A percentile compares a stretch with the other conserved stretches of the same genome.
These are phyloP conservation scores for Gossypium australe DNA, from an alignment of 345 rosid species.

Conservation along the genomic window DNA sequence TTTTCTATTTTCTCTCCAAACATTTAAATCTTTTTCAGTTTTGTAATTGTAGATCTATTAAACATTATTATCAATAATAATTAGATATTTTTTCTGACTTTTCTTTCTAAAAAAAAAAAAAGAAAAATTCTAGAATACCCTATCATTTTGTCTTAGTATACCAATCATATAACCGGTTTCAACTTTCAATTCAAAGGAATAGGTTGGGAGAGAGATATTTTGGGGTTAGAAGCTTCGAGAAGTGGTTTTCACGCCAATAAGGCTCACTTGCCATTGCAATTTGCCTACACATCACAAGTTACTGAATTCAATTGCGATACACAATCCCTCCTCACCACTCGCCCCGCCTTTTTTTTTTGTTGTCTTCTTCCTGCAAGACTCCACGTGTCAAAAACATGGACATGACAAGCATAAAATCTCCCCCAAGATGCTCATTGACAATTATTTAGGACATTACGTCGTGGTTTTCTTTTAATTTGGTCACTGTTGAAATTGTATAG, in stretches of 20 bases:
- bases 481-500: neutral
- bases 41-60: too few relatives aligned
- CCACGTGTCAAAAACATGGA: neutral
- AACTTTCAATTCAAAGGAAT: neutral
- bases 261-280: neutral
- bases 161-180: neutral
- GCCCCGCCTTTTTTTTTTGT: neutral
- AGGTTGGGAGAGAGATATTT: neutral
- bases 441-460: neutral
- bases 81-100: too few relatives aligned
- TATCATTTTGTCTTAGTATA: too few relatives aligned
- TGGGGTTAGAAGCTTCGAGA: neutral
- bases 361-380: neutral
- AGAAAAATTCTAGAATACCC: too few relatives aligned
- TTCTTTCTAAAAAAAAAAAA: too few relatives aligned
- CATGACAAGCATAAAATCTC: neutral
- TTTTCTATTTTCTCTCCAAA: too few relatives aligned
- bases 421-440: neutral
- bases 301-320: neutral
- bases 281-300: neutral
- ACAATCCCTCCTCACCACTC: neutral
- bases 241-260: neutral
- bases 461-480: neutral
- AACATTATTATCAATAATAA: too few relatives aligned
- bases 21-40: too few relatives aligned